These are phyloP conservation scores for Furcasterigmium sp. DNA, from an alignment of 2,329 filamentous ascomycete species.

Conservation along the genomic window DNA sequence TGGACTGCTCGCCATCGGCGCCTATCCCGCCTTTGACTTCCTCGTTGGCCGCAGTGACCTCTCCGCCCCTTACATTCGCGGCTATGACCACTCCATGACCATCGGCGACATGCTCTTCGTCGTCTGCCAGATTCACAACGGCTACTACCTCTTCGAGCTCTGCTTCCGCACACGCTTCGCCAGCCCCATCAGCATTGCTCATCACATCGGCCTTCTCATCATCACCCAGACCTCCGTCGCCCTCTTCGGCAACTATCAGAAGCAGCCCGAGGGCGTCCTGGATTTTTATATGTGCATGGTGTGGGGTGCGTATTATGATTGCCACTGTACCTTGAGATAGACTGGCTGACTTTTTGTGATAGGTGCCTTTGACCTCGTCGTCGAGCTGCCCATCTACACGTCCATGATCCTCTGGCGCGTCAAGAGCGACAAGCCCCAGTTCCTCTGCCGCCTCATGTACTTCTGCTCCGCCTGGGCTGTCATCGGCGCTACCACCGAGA, in stretches of 20 bases:
- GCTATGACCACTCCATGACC: background rate
- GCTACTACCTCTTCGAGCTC: constrained; percentile 14
- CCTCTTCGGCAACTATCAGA: constrained; percentile 6
- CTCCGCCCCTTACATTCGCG: background rate
- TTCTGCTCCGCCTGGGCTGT: constrained; percentile 6
- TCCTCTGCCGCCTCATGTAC: constrained; percentile 5
- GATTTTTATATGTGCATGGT: constrained; percentile 13
- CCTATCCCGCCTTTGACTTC: constrained; percentile 9
- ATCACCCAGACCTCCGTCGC: constrained; percentile 10
- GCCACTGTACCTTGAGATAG: background rate
- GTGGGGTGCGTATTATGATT: constrained; percentile 4
- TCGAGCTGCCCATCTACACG: constrained; percentile 9
- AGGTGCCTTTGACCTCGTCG: constrained; percentile 8
- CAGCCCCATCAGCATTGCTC: constrained; percentile 11
- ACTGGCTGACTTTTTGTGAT: background rate
- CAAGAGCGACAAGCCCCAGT: constrained; percentile 3
- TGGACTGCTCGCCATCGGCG: constrained; percentile 7
- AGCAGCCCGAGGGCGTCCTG: constrained; percentile 7
- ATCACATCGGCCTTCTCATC: constrained; percentile 1
- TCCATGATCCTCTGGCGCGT: constrained; percentile 10
- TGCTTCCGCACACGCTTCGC: constrained; percentile 11
- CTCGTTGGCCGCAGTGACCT: constrained; percentile 3
- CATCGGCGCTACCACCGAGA: constrained; percentile 4
- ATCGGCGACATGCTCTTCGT: constrained; percentile 11
- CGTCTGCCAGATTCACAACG: constrained; percentile 9